Conservation (phyloP, 352 stramenopile species). For the Globisporangium lucens region DNA sequence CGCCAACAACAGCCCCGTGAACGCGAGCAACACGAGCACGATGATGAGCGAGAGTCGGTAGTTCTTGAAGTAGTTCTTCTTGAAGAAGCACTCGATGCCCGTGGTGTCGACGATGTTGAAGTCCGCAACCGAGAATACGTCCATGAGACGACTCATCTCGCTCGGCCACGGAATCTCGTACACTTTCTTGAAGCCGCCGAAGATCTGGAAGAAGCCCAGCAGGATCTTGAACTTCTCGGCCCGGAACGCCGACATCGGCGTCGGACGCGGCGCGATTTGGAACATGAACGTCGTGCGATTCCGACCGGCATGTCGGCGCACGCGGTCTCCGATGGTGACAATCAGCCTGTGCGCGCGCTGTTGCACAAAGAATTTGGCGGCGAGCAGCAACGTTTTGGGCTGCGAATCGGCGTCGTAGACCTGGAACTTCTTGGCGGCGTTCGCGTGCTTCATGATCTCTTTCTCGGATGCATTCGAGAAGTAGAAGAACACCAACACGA, state of each 20-base stretch:
- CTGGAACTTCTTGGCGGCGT: slow-evolving; percentile 53
- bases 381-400: slow-evolving; percentile 11
- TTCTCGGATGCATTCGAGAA: slow-evolving; percentile 50
- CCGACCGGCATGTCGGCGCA: background rate
- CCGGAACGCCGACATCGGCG: slow-evolving; percentile 30
- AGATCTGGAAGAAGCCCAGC: slow-evolving; percentile 73
- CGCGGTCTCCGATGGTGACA: background rate
- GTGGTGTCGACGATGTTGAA: slow-evolving; percentile 70
- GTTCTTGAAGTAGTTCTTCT: slow-evolving; percentile 61
- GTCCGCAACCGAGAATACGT: slow-evolving; percentile 63
- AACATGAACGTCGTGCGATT: slow-evolving; percentile 26
- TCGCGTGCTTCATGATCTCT: slow-evolving; percentile 46
- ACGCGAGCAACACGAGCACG: slow-evolving; percentile 35
- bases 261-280: slow-evolving; percentile 26
- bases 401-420: slow-evolving; percentile 25
- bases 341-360: slow-evolving; percentile 23
- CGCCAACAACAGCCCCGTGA: slow-evolving; percentile 32
- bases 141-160: slow-evolving; percentile 55
- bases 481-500: slow-evolving; percentile 37
- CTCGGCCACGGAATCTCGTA: slow-evolving; percentile 74
- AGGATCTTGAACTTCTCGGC: slow-evolving; percentile 81
- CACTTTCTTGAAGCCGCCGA: slow-evolving; percentile 67
- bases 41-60: slow-evolving; percentile 48
- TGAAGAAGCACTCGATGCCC: slow-evolving; percentile 60
- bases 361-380: slow-evolving; percentile 24